Evolutionary conservation across 345 rosid genomes (phyloP).

Genomic region (Populus euphratica): DNA sequence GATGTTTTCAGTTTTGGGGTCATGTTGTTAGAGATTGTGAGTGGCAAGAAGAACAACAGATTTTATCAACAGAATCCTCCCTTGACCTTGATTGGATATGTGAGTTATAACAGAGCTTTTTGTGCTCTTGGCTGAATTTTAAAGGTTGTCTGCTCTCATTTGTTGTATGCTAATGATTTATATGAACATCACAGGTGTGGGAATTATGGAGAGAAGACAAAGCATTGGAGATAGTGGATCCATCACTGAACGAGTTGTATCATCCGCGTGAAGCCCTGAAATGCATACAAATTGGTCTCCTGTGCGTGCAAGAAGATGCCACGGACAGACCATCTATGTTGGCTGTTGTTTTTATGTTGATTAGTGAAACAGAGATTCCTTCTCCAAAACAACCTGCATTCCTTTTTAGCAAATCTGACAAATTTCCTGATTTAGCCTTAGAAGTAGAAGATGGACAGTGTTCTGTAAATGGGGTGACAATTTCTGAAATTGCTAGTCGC

Average conservation of each 20-base stretch:
- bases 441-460: background rate
- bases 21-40: no score
- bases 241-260: background rate
- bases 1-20: no score
- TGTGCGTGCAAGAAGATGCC: conserved; percentile 7
- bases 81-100: no score
- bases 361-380: background rate
- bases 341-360: conserved; percentile 1
- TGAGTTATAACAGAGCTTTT: no score
- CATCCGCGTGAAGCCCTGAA: background rate
- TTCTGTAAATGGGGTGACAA: background rate
- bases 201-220: background rate
- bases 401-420: background rate
- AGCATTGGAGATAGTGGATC: conserved; percentile 2
- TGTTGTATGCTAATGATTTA: background rate
- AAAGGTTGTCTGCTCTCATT: no score
- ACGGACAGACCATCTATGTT: background rate
- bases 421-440: no score
- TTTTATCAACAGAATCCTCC: no score
- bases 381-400: background rate
- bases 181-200: no score
- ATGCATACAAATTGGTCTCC: conserved; percentile 3
- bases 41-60: no score
- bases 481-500: background rate
- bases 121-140: no score